Percentiles rank a stretch among this genome's conserved stretches.
Evolutionary conservation across 306 rosid species (phyloP).

Genomic region (Corylus americana): DNA sequence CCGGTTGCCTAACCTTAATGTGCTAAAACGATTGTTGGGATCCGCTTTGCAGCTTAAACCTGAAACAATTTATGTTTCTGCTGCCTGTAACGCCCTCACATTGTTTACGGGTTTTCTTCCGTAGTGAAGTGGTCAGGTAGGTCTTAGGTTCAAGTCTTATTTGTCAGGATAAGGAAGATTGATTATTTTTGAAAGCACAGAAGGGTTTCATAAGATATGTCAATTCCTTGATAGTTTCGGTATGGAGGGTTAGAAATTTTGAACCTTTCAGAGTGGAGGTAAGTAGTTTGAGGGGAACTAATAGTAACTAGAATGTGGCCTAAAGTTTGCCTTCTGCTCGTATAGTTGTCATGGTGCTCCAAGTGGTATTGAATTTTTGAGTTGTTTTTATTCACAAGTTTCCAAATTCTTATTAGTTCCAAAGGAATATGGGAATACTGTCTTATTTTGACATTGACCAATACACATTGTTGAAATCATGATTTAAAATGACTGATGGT

Average conservation of each 20-base stretch:
- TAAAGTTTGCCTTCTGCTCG: neutral
- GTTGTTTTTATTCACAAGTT: too few relatives aligned
- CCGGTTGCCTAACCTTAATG: constrained; percentile 15
- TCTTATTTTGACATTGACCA: too few relatives aligned
- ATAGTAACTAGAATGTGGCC: neutral
- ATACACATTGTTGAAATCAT: too few relatives aligned
- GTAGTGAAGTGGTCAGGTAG: neutral
- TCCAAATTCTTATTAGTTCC: too few relatives aligned
- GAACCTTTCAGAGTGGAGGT: neutral
- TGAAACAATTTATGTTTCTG: neutral
- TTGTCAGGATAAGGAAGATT: neutral
- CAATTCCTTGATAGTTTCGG: neutral
- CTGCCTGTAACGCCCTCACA: constrained; percentile 26
- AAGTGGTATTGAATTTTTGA: neutral
- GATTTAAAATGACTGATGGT: too few relatives aligned
- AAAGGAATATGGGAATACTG: too few relatives aligned
- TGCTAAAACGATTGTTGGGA: constrained; percentile 16
- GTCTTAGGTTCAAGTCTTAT: constrained; percentile 1
- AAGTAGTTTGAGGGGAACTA: neutral
- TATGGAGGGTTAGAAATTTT: neutral
- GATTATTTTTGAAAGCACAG: too few relatives aligned
- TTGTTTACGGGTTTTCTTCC: neutral
- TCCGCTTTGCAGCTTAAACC: constrained; percentile 24
- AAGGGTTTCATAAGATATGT: neutral
- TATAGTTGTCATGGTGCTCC: neutral